These are phyloP conservation scores for Colletotrichum tropicicola DNA, from an alignment of 2,329 filamentous ascomycete species.

Conservation along the genomic window DNA sequence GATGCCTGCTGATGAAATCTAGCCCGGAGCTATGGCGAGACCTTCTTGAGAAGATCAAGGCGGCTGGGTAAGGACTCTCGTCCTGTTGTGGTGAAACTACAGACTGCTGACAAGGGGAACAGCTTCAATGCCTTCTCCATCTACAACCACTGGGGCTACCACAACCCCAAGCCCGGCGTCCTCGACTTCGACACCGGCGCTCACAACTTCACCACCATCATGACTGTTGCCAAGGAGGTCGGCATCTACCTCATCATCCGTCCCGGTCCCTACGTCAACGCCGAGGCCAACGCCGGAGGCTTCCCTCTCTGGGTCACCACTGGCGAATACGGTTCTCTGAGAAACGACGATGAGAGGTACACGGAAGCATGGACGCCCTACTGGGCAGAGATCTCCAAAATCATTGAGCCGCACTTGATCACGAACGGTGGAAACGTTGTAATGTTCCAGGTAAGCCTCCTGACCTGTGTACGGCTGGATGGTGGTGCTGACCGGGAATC, in stretches of 20 bases:
- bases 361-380: slow-evolving; percentile 64
- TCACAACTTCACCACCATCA: slow-evolving; percentile 59
- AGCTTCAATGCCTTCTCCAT: slow-evolving; percentile 54
- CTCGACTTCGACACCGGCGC: slow-evolving; percentile 42
- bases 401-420: slow-evolving; percentile 62
- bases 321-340: slow-evolving; percentile 62
- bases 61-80: slow-evolving; percentile 41
- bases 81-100: neutral
- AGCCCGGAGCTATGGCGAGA: slow-evolving; percentile 50
- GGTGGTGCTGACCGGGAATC: neutral
- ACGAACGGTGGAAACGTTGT: slow-evolving; percentile 66
- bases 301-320: slow-evolving; percentile 71
- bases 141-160: slow-evolving; percentile 52
- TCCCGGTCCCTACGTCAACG: slow-evolving; percentile 71
- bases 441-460: slow-evolving; percentile 48
- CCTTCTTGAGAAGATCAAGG: slow-evolving; percentile 51
- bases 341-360: slow-evolving; percentile 62
- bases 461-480: fast-evolving
- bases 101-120: neutral
- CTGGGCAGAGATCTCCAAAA: slow-evolving; percentile 56
- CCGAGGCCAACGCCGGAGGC: slow-evolving; percentile 69
- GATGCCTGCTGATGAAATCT: neutral
- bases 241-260: slow-evolving; percentile 54
- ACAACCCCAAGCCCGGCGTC: slow-evolving; percentile 47
- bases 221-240: slow-evolving; percentile 52